Percentiles rank a stretch among this genome's conserved stretches.
Evolutionary conservation across 2,329 filamentous ascomycete genomes (phyloP).

Genomic region (Neofusicoccum umdonicola): DNA sequence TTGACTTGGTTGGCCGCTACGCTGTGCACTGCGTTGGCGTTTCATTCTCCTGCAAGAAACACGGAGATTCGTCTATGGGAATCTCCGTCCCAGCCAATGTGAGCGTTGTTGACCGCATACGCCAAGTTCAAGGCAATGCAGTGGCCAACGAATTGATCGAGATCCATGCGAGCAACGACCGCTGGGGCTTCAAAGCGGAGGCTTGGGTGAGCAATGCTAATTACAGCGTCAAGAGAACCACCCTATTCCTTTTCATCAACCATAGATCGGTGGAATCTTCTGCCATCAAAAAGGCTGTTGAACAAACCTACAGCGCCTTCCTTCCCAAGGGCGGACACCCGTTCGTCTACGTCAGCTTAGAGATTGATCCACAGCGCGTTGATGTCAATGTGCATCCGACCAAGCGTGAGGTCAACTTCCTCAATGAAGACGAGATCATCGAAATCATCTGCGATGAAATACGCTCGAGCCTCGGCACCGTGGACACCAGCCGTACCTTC

Average conservation of each 20-base stretch:
- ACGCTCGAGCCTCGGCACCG: slow-evolving; percentile 72
- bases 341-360: slow-evolving; percentile 86
- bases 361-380: slow-evolving; percentile 87
- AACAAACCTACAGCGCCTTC: slow-evolving; percentile 84
- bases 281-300: slow-evolving; percentile 81
- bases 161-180: slow-evolving; percentile 67
- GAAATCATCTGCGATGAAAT: slow-evolving; percentile 81
- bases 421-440: slow-evolving; percentile 96
- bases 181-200: slow-evolving; percentile 79
- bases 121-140: slow-evolving; percentile 79
- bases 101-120: slow-evolving; percentile 75
- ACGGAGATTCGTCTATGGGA: slow-evolving; percentile 80
- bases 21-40: slow-evolving; percentile 90
- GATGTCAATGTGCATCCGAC: slow-evolving; percentile 98
- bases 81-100: slow-evolving; percentile 76
- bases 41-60: slow-evolving; percentile 94
- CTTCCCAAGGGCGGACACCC: slow-evolving; percentile 92
- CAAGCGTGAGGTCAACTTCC: slow-evolving; percentile 93
- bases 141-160: slow-evolving; percentile 87
- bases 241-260: slow-evolving; percentile 90
- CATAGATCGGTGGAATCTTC: slow-evolving; percentile 90
- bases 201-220: slow-evolving; percentile 91
- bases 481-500: slow-evolving; percentile 92
- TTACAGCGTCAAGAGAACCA: slow-evolving; percentile 87
- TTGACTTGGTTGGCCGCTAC: slow-evolving; percentile 91